Evolutionary conservation across 192 early-diverging fungal species (phyloP), one percentile per base, ranked within the genome.

Genomic region (Diversispora eburnea): DNA sequence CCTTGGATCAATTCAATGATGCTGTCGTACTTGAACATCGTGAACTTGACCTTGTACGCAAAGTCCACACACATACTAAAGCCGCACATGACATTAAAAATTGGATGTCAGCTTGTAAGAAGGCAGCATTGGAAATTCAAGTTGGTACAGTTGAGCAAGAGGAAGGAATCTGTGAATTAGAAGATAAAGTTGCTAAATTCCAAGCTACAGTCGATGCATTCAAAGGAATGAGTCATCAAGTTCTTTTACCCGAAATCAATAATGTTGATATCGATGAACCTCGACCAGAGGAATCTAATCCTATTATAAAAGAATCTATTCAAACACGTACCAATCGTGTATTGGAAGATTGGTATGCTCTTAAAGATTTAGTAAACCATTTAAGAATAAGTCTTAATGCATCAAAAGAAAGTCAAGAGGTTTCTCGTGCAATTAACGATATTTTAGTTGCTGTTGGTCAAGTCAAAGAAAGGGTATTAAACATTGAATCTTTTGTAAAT

Each of bases 11-110:
- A 52, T 73, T 64, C 43, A 64, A 60, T 51, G 48, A 73, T 5
- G 41, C 0, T 1, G 61, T 73, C 46, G 41, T 60, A 64, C 49
- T 45, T 20, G 72, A 73, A 45, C 60, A 61, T 20, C 42, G 60
- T 13, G 72, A 73, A 55, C 45, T 73, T 49, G 72, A 73, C 58
- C 77, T 80, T 42, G 78, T 75, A 1, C 70, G 72, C 3, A 78
- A 76, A 58, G 74, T 82, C 15, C 76, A 77, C 49, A 67, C 75
- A 2, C 81, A 82, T 62, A 68, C 78, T n/a, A 78, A 82, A 63
- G 67, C 77, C 19, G 77, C 81, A 0, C 72, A 77, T 39, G 78
- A 82, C 25, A 80, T 82, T 55, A 78, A 79, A 15, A 72, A 73
- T 25, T 82, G 81, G 81, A 80, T 80, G 42, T 51, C 56, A 39